A percentile compares a stretch with the other conserved stretches of the same genome.
Conservation (phyloP, 1,284 basidiomycete genomes). For the Tylopilus sp. region DNA sequence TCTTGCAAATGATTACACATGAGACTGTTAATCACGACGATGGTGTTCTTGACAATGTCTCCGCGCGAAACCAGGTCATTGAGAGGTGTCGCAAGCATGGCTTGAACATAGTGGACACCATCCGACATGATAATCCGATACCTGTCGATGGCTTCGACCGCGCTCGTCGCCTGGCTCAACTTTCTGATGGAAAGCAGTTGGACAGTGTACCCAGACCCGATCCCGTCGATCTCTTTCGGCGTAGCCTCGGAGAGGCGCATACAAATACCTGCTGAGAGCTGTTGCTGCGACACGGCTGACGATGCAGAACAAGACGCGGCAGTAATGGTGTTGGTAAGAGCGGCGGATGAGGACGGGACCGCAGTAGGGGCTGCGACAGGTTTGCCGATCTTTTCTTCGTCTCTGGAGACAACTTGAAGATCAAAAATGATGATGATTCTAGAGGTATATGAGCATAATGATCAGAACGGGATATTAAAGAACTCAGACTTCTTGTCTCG, state of each 20-base stretch:
- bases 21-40: slow-evolving; percentile 75
- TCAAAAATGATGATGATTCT: slow-evolving; percentile 86
- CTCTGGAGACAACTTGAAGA: slow-evolving; percentile 54
- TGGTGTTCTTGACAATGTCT: slow-evolving; percentile 66
- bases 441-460: slow-evolving; percentile 9
- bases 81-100: slow-evolving; percentile 93
- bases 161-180: slow-evolving; percentile 46
- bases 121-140: slow-evolving; percentile 78
- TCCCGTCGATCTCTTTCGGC: slow-evolving; percentile 48
- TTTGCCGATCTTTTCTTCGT: slow-evolving; percentile 71
- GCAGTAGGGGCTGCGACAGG: too few relatives aligned
- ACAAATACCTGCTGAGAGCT: slow-evolving; percentile 59
- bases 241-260: slow-evolving; percentile 45
- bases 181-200: slow-evolving; percentile 84
- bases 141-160: slow-evolving; percentile 47
- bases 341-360: slow-evolving; percentile 26
- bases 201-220: slow-evolving; percentile 59
- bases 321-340: slow-evolving; percentile 3
- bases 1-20: slow-evolving; percentile 84
- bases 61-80: slow-evolving; percentile 74
- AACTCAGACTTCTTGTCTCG: slow-evolving; percentile 72
- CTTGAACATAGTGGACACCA: slow-evolving; percentile 79
- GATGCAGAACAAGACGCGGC: too few relatives aligned
- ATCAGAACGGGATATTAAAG: slow-evolving; percentile 3
- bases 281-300: too few relatives aligned